These are phyloP conservation scores for Penicillium olsonii DNA, from an alignment of 2,329 filamentous ascomycete genomes.

Conservation along the genomic window DNA sequence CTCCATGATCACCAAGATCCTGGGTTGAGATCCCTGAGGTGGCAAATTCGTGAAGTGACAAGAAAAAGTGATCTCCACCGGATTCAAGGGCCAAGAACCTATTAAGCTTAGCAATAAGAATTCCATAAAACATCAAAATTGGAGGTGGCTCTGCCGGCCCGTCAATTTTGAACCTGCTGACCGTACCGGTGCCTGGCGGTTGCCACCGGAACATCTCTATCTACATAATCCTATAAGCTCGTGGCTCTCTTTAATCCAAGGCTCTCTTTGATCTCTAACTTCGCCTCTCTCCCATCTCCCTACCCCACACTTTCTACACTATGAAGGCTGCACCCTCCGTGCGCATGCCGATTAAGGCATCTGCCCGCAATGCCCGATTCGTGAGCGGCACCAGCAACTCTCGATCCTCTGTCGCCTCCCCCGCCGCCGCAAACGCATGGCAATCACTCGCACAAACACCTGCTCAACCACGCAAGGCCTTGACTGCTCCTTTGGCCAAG, in stretches of 20 bases:
- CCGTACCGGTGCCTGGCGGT: slow-evolving; percentile 27
- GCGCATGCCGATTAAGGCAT: slow-evolving; percentile 21
- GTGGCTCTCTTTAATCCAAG: slow-evolving; percentile 5
- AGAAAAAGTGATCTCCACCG: background rate
- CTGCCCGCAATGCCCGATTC: slow-evolving; percentile 20
- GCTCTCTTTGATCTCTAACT: background rate
- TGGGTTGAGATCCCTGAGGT: background rate
- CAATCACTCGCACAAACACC: slow-evolving; percentile 23
- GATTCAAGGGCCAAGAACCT: background rate
- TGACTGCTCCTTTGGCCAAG: slow-evolving; percentile 35
- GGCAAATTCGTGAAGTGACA: background rate
- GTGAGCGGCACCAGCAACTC: slow-evolving; percentile 37
- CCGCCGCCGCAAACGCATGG: slow-evolving; percentile 27
- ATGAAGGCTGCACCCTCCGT: slow-evolving; percentile 36
- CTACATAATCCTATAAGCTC: slow-evolving; percentile 10
- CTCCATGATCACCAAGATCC: background rate
- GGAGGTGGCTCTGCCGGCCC: slow-evolving; percentile 8
- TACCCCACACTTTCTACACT: slow-evolving; percentile 2
- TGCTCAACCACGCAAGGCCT: slow-evolving; percentile 24
- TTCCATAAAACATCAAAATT: background rate
- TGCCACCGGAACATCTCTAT: slow-evolving; percentile 25
- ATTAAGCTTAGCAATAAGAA: background rate
- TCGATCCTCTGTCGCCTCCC: slow-evolving; percentile 33
- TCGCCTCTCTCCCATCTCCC: background rate
- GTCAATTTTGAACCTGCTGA: slow-evolving; percentile 9